These are phyloP conservation scores for Pharnaceum exiguum DNA, from an alignment of 148 eudicot species.

Conservation along the genomic window DNA sequence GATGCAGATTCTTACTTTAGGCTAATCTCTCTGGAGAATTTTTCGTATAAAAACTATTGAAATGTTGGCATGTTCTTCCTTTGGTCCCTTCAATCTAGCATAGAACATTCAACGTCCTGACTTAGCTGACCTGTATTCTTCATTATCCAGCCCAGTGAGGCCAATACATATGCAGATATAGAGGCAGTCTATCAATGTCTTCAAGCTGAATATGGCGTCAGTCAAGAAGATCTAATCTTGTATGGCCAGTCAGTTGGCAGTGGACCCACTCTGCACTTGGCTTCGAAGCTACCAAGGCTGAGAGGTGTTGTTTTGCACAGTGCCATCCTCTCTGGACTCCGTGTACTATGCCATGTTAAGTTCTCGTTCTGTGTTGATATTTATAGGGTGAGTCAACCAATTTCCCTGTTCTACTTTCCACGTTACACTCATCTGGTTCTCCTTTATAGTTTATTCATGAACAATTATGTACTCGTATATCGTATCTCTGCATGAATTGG, in stretches of 20 bases:
- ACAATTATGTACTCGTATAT: too few species aligned
- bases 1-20: too few species aligned
- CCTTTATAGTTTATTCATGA: too few species aligned
- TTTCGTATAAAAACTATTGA: too few species aligned
- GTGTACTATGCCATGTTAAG: constrained; percentile 88
- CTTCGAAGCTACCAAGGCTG: constrained; percentile 84
- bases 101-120: background rate
- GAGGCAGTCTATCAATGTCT: constrained; percentile 98
- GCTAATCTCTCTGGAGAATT: too few species aligned
- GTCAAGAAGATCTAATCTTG: constrained; percentile 91
- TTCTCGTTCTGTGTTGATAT: constrained; percentile 88
- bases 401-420: background rate
- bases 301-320: constrained; percentile 98
- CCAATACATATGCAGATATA: constrained; percentile 88
- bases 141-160: constrained; percentile 76
- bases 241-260: constrained; percentile 99
- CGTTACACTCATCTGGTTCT: background rate
- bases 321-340: constrained; percentile 96
- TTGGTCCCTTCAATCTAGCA: background rate
- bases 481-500: too few species aligned
- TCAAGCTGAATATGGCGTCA: constrained; percentile 78
- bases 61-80: too few species aligned
- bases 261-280: constrained; percentile 92
- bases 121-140: background rate
- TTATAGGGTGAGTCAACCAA: constrained; percentile 56